Evolutionary conservation across 768 basidiomycete genomes (phyloP).

Genomic region (Clathrus columnatus): DNA sequence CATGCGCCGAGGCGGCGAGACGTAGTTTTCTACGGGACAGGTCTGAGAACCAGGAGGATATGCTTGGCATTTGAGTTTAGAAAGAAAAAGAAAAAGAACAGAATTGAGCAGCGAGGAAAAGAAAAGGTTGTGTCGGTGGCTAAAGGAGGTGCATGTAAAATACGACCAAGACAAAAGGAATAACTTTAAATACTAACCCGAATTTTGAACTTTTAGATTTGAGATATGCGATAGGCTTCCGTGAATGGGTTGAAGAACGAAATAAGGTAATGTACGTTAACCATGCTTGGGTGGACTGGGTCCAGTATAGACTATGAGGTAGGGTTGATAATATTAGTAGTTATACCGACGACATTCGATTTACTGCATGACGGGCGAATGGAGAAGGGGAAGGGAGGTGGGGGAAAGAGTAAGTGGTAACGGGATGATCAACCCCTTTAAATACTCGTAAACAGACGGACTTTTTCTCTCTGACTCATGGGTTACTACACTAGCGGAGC

Average conservation of each 20-base stretch:
- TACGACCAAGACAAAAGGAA: conserved; percentile 1
- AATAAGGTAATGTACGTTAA: conserved; percentile 83
- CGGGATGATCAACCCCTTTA: conserved; percentile 28
- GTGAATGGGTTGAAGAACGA: conserved; percentile 67
- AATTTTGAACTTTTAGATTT: neutral
- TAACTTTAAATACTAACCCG: neutral
- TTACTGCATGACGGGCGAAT: conserved; percentile 24
- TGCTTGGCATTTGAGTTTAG: conserved; percentile 36
- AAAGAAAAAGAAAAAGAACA: no score
- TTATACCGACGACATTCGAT: conserved; percentile 17
- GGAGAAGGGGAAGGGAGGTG: conserved; percentile 13
- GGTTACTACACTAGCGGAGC: conserved; percentile 19
- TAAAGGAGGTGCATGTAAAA: conserved; percentile 7
- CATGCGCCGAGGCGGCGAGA: conserved; percentile 38
- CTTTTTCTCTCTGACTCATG: conserved; percentile 19
- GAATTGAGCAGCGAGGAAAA: conserved; percentile 14
- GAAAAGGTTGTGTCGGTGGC: conserved; percentile 13
- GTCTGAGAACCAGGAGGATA: conserved; percentile 33
- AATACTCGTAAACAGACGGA: conserved; percentile 23
- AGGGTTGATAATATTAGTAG: conserved; percentile 16
- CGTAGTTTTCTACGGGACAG: conserved; percentile 72
- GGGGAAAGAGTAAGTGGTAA: conserved; percentile 16
- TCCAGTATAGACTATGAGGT: conserved; percentile 20
- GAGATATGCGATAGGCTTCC: conserved; percentile 11
- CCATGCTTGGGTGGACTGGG: conserved; percentile 45